Base-by-base conservation (phyloP, 73 alveolate species). In the Loxodes magnus region DNA sequence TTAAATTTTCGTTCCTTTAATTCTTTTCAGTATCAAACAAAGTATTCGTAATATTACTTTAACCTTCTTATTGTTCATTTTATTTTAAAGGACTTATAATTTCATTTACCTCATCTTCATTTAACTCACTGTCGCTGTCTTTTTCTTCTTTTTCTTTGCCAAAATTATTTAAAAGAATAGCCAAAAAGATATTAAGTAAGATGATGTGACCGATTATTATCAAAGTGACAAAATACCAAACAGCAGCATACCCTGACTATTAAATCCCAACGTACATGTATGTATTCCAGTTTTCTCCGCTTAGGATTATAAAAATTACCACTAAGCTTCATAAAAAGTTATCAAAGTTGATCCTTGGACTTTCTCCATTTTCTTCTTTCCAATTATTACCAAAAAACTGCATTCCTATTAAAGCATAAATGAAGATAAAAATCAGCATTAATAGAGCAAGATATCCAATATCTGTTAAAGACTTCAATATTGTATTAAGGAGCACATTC, bases 321-420 rank as follows among this genome's bases (percentile, higher is more conserved):
- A n/a, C n/a, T 76, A n/a, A 51, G 35, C 43, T 64, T 34, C 4
- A 81, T 3, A 39, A 24, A 23, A 77, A 64, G 12, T 42, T 69
- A 56, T 70, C 71, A 42, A 63, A 70, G 37, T 70, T 70, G 22
- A 60, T 2, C 7, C 68, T 41, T 7, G 70, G 68, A 0, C 51
- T 53, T 10, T 79, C 73, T 24, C 52, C 76, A 19, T 38, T 65
- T 19, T 56, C 50, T 5, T 56, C 42, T n/a, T n/a, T n/a, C n/a
- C n/a, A n/a, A n/a, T n/a, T n/a, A n/a, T n/a, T n/a, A n/a, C 94
- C 94, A 60, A 80, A 85, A 27, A 88, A 42, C 56, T 89, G 84
- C 97, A 89, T 89, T 36, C 99, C 99, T 42, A 89, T 49, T 39
- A 93, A 64, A 39, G 93, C 85, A 48, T 72, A 92, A 20, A 92